A percentile compares a stretch with the other conserved stretches of the same genome.
These are phyloP conservation scores for Calvatia gigantea DNA, from an alignment of 768 basidiomycete species.

Conservation along the genomic window DNA sequence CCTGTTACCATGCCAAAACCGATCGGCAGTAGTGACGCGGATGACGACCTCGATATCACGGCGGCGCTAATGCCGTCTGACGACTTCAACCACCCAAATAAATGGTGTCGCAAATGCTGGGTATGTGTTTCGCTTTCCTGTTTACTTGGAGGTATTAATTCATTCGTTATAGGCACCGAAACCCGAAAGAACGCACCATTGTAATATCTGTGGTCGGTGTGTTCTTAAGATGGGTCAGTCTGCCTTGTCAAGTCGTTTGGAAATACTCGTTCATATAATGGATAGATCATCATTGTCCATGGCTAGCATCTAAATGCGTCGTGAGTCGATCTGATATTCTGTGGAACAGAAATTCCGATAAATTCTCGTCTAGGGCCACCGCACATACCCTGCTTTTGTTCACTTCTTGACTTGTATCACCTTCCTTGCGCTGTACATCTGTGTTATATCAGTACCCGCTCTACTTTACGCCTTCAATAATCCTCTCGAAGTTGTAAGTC, in stretches of 20 bases:
- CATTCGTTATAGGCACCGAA: constrained; percentile 49
- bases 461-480: constrained; percentile 66
- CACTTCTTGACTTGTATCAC: constrained; percentile 70
- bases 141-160: background rate
- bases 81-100: constrained; percentile 47
- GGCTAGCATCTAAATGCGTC: constrained; percentile 75
- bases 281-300: constrained; percentile 84
- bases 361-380: constrained; percentile 54
- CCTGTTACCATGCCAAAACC: constrained; percentile 33
- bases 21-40: constrained; percentile 20
- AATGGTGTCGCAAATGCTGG: constrained; percentile 80
- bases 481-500: constrained; percentile 57
- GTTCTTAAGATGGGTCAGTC: constrained; percentile 80
- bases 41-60: constrained; percentile 43
- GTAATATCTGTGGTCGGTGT: constrained; percentile 69
- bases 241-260: background rate
- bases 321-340: constrained; percentile 36
- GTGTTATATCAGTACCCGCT: constrained; percentile 46
- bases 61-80: constrained; percentile 57
- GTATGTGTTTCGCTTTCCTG: constrained; percentile 25
- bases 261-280: constrained; percentile 11
- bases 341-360: background rate
- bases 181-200: constrained; percentile 81
- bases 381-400: constrained; percentile 81
- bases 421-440: constrained; percentile 59